Base-by-base conservation (phyloP, 2,329 filamentous ascomycete species). In the Fusarium tricinctum region DNA sequence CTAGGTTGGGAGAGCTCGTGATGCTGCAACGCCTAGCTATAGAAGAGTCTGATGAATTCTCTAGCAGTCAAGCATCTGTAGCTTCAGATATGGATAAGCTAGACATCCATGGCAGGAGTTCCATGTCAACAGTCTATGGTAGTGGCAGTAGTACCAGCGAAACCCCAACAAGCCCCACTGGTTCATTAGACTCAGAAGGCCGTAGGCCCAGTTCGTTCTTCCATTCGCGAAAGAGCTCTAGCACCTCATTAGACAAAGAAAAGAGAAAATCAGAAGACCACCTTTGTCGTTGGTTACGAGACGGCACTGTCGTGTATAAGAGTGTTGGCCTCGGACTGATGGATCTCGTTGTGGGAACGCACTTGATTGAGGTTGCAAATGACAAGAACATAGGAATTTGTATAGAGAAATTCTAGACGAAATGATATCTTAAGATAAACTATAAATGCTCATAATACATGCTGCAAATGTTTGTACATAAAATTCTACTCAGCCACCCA, bases 401-500 rank as follows among this genome's bases (percentile, higher is more conserved):
- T 9, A 78, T 91, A 26, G 78, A 83, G 23, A 82, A 81, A 4
- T 89, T 89, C 70, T 89, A 67, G 52, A 49, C n/a, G 30, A 33
- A 35, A 20, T 40, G 28, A 47, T 28, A 45, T 58, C 43, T 35
- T 7, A 10, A 33, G 9, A 42, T 49, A 65, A 58, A 70, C 39
- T 59, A 48, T 43, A 64, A 61, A 68, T 48, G 15, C 39, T 49
- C 51, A 50, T 53, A 26, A 69, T 62, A 65, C 43, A 69, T 52
- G 57, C 57, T 65, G 51, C 26, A 57, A 59, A 63, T 76, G 76
- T 56, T 76, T 64, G 56, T 77, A 76, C 73, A 63, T 23, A 49
- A 46, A 32, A n/a, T 39, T 63, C 70, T 93, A 97, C 85, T 97
- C 94, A 5, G 93, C 92, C 70, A 97, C 94, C 94, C 94, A 97